Base-by-base conservation (phyloP, 306 rosid genomes). In the Rubus idaeus region DNA sequence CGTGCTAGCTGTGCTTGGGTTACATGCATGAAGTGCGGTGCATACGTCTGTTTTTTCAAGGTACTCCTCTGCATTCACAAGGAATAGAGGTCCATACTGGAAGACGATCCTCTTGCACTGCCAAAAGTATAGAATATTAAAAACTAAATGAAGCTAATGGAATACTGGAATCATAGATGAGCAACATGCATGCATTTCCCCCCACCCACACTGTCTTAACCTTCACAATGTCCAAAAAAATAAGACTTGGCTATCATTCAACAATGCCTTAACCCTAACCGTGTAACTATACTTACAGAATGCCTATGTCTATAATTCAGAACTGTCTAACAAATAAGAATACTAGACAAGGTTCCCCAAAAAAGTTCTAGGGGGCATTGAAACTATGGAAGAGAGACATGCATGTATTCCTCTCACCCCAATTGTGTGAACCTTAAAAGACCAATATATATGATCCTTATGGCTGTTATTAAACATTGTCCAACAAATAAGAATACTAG, bases 91-190 rank as follows among this genome's bases (percentile, higher is more conserved):
- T 71, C 96, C 97, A 70, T 88, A 95, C 81, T 90, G 81, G 56
- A 92, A 88, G 37, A 92, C 94, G 21, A 89, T 12, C 71, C 50
- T 89, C 94, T 95, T 95, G 91, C 97, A 95, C 97, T 92, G 97
- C 88, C 79, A 82, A 76, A 75, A 63, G 12, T 53, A 51, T 6
- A 62, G 30, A 46, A 7, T 51, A 39, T 82, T 50, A 65, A 35
- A 79, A 41, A 35, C 18, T 8, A 56, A 30, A 49, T 17, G 67
- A 16, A 23, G 23, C 63, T 58, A 40, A 44, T 45, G 49, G 39
- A 40, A 53, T 51, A 5, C 5, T 5, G 3, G 26, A 65, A 20
- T 26, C 26, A 70, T 39, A 64, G 11, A 64, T 39, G 6, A 62
- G 44, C 13, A 10, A 62, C 65, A 23, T 5, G 35, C 40, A 9